Evolutionary conservation across 805 yeast genomes (phyloP).

Genomic region (Hanseniaspora lachancei): DNA sequence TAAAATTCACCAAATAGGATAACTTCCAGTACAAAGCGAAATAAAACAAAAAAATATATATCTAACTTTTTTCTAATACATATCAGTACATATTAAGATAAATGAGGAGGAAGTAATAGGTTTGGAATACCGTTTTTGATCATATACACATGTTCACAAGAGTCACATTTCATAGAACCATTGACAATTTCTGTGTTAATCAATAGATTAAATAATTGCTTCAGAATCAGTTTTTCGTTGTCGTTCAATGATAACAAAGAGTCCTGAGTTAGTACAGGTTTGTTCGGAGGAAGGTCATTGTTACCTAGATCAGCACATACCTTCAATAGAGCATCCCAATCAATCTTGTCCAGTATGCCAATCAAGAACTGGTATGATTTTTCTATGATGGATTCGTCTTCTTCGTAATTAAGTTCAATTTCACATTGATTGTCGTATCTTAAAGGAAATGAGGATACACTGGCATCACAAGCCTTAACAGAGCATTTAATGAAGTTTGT

Average conservation of each 20-base stretch:
- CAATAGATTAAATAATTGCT: conserved; percentile 63
- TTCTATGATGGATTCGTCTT: conserved; percentile 52
- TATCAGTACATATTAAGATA: conserved; percentile 33
- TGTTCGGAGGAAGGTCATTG: conserved; percentile 41
- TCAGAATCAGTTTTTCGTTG: conserved; percentile 36
- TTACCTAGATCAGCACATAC: conserved; percentile 73
- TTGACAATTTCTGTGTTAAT: conserved; percentile 76
- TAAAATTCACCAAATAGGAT: too few relatives aligned
- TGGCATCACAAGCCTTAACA: conserved; percentile 61
- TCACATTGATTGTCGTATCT: conserved; percentile 46
- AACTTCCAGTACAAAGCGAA: background rate
- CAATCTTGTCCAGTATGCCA: conserved; percentile 65
- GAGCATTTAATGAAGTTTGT: conserved; percentile 94
- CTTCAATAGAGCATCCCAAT: conserved; percentile 71
- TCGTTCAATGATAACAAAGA: conserved; percentile 29
- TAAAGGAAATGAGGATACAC: conserved; percentile 71
- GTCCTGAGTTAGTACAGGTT: conserved; percentile 36
- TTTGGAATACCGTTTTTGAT: conserved; percentile 91
- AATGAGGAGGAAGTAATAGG: conserved; percentile 85
- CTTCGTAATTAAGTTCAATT: conserved; percentile 30
- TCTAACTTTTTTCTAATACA: background rate
- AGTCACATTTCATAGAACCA: conserved; percentile 79
- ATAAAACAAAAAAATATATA: background rate
- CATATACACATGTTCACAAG: conserved; percentile 76
- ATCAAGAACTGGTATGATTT: conserved; percentile 68